Evolutionary conservation across 228 moss, liverwort and hornwort genomes (phyloP).

Genomic region (Sphagnum fallax): DNA sequence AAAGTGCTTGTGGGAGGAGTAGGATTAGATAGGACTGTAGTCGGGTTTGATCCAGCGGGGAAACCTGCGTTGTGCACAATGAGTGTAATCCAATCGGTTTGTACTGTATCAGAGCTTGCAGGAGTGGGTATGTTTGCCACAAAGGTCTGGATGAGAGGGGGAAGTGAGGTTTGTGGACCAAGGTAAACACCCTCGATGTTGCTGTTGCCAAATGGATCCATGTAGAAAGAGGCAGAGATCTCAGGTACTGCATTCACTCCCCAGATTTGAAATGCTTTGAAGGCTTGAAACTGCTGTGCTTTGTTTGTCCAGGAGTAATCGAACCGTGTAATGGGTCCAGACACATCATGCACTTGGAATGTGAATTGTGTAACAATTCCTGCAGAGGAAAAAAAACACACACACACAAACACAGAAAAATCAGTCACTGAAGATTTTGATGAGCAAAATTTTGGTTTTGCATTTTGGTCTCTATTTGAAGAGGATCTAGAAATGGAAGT

Average conservation of each 20-base stretch:
- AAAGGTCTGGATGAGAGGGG: slow-evolving; percentile 17
- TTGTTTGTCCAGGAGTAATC: slow-evolving; percentile 36
- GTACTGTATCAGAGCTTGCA: slow-evolving; percentile 16
- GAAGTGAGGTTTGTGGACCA: slow-evolving; percentile 21
- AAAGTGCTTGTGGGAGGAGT: slow-evolving; percentile 14
- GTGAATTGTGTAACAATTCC: slow-evolving; percentile 71
- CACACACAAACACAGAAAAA: no score
- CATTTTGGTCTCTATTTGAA: no score
- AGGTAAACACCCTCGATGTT: slow-evolving; percentile 54
- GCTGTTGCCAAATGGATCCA: slow-evolving; percentile 46
- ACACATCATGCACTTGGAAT: slow-evolving; percentile 58
- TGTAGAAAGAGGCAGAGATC: slow-evolving; percentile 58
- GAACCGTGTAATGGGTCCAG: slow-evolving; percentile 53
- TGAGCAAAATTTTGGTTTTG: no score
- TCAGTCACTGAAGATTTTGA: no score
- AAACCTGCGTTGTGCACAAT: slow-evolving; percentile 39
- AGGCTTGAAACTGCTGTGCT: slow-evolving; percentile 21
- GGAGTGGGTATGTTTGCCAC: slow-evolving; percentile 17
- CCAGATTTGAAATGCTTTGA: slow-evolving; percentile 60
- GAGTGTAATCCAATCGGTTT: slow-evolving; percentile 42
- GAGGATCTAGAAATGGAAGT: no score
- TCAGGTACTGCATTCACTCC: slow-evolving; percentile 29
- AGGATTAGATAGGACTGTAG: slow-evolving; percentile 13
- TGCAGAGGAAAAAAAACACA: neutral
- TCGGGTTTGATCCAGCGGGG: slow-evolving; percentile 9